A percentile compares a stretch with the other conserved stretches of the same genome.
These are phyloP conservation scores for Pleurostoma richardsiae DNA, from an alignment of 2,329 filamentous ascomycete genomes.

Conservation along the genomic window DNA sequence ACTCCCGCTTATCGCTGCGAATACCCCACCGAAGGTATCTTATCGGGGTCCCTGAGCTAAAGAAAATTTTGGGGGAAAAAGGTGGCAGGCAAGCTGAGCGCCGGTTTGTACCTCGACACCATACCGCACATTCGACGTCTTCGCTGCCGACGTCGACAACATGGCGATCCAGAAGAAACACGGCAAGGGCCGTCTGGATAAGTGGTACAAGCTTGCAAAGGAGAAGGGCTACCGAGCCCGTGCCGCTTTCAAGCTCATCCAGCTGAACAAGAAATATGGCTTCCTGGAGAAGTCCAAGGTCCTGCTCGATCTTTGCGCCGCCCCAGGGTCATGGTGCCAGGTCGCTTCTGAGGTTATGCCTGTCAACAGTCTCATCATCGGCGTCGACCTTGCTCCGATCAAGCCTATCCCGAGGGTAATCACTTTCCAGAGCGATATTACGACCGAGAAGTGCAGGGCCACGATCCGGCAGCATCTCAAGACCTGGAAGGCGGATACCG, in stretches of 20 bases:
- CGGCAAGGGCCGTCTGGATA: conserved; percentile 96
- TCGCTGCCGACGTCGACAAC: conserved; percentile 6
- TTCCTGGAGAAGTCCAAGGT: conserved; percentile 97
- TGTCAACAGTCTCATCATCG: conserved; percentile 80
- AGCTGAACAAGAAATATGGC: conserved; percentile 98
- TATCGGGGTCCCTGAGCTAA: too few species aligned
- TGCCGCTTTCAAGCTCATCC: conserved; percentile 96
- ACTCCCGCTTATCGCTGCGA: too few species aligned
- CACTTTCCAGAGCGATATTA: conserved; percentile 96
- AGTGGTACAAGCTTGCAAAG: conserved; percentile 98
- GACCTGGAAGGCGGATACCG: conserved; percentile 92
- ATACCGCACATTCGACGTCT: too few species aligned
- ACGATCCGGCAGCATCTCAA: conserved; percentile 88
- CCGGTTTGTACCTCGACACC: too few species aligned
- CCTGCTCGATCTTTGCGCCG: conserved; percentile 93
- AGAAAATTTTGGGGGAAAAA: too few species aligned
- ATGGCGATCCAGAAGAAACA: conserved; percentile 99
- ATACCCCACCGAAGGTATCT: too few species aligned
- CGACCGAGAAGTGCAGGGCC: conserved; percentile 89
- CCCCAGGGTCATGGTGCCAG: conserved; percentile 96
- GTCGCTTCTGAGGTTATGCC: conserved; percentile 96
- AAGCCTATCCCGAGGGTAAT: conserved; percentile 93
- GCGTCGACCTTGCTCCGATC: conserved; percentile 91
- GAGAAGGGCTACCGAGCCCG: conserved; percentile 95
- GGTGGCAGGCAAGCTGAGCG: too few species aligned